These are phyloP conservation scores for Triticum urartu DNA, from an alignment of 176 grass and related monocot genomes.

Conservation along the genomic window DNA sequence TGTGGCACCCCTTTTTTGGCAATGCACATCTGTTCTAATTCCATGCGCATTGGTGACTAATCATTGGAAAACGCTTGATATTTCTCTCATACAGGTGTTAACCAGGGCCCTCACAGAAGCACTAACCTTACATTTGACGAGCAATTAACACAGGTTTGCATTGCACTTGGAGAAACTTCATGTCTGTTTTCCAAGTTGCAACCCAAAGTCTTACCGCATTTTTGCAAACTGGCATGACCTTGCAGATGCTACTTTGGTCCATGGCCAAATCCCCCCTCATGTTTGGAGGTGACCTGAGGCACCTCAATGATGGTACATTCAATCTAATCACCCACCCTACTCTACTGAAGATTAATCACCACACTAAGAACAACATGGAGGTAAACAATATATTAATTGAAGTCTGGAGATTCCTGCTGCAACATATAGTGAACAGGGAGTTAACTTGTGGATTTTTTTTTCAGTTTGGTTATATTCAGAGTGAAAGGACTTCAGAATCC, in stretches of 20 bases:
- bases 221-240: constrained; percentile 12
- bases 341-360: constrained; percentile 77
- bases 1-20: not conserved
- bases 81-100: constrained; percentile 38
- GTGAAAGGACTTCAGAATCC: constrained; percentile 26
- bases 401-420: not conserved
- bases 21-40: not conserved
- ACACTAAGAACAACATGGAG: constrained; percentile 77
- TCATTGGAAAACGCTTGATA: not conserved
- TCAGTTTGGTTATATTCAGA: constrained; percentile 64
- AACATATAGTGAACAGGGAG: constrained; percentile 4
- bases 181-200: constrained; percentile 6
- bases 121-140: constrained; percentile 66
- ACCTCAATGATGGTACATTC: constrained; percentile 55
- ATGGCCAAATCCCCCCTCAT: constrained; percentile 89
- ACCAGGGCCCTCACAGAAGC: constrained; percentile 69
- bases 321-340: constrained; percentile 76
- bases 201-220: not conserved
- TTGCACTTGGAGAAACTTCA: not conserved
- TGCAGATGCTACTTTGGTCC: constrained; percentile 89
- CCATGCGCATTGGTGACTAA: no score
- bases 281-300: constrained; percentile 88
- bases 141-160: constrained; percentile 76
- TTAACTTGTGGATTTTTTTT: constrained; percentile 21
- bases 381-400: constrained; percentile 21